Conservation (phyloP, 352 stramenopile species). For the Globisporangium perplexum region DNA sequence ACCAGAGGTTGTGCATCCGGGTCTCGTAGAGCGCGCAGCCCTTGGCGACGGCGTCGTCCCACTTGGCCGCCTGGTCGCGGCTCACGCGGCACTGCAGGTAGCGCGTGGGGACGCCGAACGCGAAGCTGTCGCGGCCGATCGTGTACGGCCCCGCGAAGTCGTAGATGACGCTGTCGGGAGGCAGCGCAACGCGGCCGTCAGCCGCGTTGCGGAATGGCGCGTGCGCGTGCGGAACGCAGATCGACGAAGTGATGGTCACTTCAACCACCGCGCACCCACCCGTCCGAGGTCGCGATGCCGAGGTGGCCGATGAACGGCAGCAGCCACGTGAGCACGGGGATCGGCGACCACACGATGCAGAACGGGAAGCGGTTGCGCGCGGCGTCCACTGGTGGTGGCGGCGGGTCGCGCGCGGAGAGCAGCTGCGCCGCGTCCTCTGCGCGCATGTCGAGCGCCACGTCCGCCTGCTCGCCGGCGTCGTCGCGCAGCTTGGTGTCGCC, state of each 20-base stretch:
- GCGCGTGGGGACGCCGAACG: constrained; percentile 83
- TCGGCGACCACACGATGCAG: constrained; percentile 91
- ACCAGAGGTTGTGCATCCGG: constrained; percentile 95
- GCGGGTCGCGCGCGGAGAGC: background rate
- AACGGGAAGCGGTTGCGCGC: constrained; percentile 74
- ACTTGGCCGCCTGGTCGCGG: constrained; percentile 50
- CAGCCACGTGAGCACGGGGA: constrained; percentile 90
- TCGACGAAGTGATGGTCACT: background rate
- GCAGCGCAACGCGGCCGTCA: constrained; percentile 2
- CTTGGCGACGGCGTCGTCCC: constrained; percentile 87
- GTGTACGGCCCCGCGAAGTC: constrained; percentile 96
- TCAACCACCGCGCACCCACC: constrained; percentile 21
- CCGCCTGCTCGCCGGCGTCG: background rate
- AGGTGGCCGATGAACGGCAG: constrained; percentile 96
- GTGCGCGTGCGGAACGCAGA: background rate
- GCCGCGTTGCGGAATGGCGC: background rate
- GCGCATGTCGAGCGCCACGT: constrained; percentile 12
- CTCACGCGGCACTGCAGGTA: constrained; percentile 82
- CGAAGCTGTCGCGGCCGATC: constrained; percentile 85
- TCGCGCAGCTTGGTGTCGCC: background rate
- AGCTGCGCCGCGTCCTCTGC: constrained; percentile 6
- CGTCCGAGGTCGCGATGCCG: constrained; percentile 88
- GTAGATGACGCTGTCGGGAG: constrained; percentile 80
- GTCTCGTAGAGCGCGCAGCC: constrained; percentile 91
- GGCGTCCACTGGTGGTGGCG: constrained; percentile 17